phyloP scores from a whole-genome alignment of 78 protist genomes.

The Dictyostelium capitatum region DNA sequence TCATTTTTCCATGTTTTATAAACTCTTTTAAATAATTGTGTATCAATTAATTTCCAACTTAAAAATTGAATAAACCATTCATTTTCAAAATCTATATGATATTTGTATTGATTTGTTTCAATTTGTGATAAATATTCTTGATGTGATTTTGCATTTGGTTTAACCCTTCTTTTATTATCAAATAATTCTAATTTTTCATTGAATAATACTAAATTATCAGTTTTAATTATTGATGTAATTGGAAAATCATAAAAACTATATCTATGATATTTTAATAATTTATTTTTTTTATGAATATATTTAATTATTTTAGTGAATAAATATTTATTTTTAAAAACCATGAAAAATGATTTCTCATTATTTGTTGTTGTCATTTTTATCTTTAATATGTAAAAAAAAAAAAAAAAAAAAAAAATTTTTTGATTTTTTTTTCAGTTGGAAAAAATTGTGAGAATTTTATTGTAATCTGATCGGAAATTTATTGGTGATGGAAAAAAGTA shows the following conservation, averaged over 20 bases:
- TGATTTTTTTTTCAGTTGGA: no score
- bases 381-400: background rate
- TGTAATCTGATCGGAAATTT: no score
- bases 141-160: no score
- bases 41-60: background rate
- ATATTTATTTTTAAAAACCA: background rate
- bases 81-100: background rate
- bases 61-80: background rate
- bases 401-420: background rate
- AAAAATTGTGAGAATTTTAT: no score
- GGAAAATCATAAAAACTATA: constrained; percentile 13
- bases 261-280: background rate
- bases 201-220: background rate
- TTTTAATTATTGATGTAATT: background rate
- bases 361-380: background rate
- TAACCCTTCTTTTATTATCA: background rate
- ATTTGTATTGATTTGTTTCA: background rate
- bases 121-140: no score
- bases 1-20: no score
- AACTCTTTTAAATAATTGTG: no score
- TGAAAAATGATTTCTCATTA: background rate
- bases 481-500: no score
- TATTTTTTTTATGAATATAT: background rate
- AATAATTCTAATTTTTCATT: background rate
- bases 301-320: background rate